phyloP scores from a whole-genome alignment of 805 yeast genomes.

The Komagataella kurtzmanii region DNA sequence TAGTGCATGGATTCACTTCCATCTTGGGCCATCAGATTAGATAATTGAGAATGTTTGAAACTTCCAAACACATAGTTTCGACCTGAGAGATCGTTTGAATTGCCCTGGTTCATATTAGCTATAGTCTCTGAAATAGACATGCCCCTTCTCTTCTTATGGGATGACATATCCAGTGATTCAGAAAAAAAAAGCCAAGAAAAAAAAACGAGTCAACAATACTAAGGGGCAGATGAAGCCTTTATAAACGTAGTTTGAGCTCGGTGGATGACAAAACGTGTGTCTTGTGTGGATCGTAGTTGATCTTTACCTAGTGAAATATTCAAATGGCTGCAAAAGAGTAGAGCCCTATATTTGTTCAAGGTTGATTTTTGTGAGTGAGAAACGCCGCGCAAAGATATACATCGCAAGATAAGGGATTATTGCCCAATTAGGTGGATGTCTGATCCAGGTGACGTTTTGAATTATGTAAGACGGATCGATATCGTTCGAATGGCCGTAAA shows the following conservation, averaged over 20 bases:
- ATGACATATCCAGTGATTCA: neutral
- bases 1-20: neutral
- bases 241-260: neutral
- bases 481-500: neutral
- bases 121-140: conserved; percentile 1
- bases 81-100: conserved; percentile 9
- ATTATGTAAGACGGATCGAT: neutral
- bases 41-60: conserved; percentile 12
- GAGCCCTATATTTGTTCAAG: neutral
- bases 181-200: neutral
- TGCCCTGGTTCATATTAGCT: neutral
- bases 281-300: neutral
- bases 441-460: neutral
- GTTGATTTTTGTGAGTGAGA: neutral
- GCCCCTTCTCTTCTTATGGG: neutral
- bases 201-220: neutral
- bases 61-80: conserved; percentile 25
- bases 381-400: neutral
- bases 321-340: neutral
- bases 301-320: neutral
- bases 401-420: neutral
- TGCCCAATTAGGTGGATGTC: neutral
- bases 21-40: conserved; percentile 3
- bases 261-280: neutral
- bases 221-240: neutral